These are phyloP conservation scores for Nelumbo lutea DNA, from an alignment of 164 flowering plant species.

Conservation along the genomic window DNA sequence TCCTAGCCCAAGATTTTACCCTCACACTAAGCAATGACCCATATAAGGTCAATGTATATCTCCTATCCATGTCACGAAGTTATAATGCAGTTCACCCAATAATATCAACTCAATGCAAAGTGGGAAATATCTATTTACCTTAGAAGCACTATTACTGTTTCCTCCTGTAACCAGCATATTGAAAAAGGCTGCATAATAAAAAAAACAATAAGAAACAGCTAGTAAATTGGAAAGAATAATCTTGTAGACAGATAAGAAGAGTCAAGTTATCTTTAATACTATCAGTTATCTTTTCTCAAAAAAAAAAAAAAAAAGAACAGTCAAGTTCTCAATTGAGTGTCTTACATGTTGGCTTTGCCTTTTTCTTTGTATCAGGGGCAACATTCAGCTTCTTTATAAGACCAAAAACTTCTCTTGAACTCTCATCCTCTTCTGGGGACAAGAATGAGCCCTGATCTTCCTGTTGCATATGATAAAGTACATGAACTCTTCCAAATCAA, in stretches of 20 bases:
- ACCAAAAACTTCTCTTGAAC: conserved; percentile 74
- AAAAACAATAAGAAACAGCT: not conserved
- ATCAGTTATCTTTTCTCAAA: too few relatives aligned
- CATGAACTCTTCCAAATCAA: not conserved
- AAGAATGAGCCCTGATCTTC: conserved; percentile 35
- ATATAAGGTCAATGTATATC: too few relatives aligned
- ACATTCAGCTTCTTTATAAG: conserved; percentile 78
- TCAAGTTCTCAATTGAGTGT: not conserved
- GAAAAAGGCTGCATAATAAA: conserved; percentile 45
- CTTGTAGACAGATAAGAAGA: not conserved
- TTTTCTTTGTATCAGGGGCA: conserved; percentile 54
- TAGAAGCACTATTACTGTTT: conserved; percentile 43
- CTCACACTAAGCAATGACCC: too few relatives aligned
- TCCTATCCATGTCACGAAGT: too few relatives aligned
- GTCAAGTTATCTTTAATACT: too few relatives aligned
- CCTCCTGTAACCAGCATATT: conserved; percentile 39
- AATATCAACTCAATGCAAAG: not conserved
- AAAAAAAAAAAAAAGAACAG: not conserved
- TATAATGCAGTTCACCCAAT: too few relatives aligned
- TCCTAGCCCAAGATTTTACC: too few relatives aligned
- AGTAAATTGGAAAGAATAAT: not conserved
- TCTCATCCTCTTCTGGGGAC: conserved; percentile 65
- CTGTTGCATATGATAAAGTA: conserved; percentile 31
- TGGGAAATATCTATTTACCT: conserved; percentile 36
- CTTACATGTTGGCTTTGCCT: conserved; percentile 56